Base-by-base conservation (phyloP, 169 alveolate genomes). In the Eimeria falciformis region DNA sequence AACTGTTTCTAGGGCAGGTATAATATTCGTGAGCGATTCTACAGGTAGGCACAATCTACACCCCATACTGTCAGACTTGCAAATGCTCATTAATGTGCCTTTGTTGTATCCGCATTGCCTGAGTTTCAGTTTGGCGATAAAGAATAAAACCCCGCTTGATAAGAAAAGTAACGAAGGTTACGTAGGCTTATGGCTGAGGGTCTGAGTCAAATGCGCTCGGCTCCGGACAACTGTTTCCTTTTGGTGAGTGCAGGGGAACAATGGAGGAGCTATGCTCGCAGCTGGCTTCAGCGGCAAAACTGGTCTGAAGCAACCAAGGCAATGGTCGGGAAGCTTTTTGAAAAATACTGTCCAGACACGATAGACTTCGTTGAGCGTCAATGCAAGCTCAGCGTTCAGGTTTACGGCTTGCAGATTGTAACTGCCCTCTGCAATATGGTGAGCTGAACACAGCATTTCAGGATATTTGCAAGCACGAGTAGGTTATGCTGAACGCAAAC, bases 1-100 rank as follows among this genome's bases (percentile, higher is more conserved):
- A 73, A 98, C 99, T 21, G 99, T 98, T 50, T 97, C 99, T 46
- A 95, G 99, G 87, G 99, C 99, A 25, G 99, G 99, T 94, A 97
- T 98, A 92, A 97, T 98, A 53, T 98, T 96, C 92, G 97, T 97
- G 83, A 96, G 98, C 68, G 99, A 97, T 88, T 95, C 83, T 1
- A 25, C 84, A 40, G 93, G 93, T 65, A 56, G n/a, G 77, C 69
- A 27, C 6, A 23, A 9, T 14, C 69, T 77, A 3, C 86, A 50
- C 27, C 47, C 77, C 53, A 2, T 58, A 17, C 18, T 77, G 45
- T 11, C 69, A 6, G n/a, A 65, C 27, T 45, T 47, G 29, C 86
- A n/a, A 23, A 23, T n/a, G n/a, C n/a, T n/a, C n/a, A n/a, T n/a
- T n/a, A n/a, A n/a, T n/a, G n/a, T n/a, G n/a, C n/a, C n/a, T n/a